Base-by-base conservation (phyloP, 2,329 filamentous ascomycete species). In the Westerdykella aurantiaca region DNA sequence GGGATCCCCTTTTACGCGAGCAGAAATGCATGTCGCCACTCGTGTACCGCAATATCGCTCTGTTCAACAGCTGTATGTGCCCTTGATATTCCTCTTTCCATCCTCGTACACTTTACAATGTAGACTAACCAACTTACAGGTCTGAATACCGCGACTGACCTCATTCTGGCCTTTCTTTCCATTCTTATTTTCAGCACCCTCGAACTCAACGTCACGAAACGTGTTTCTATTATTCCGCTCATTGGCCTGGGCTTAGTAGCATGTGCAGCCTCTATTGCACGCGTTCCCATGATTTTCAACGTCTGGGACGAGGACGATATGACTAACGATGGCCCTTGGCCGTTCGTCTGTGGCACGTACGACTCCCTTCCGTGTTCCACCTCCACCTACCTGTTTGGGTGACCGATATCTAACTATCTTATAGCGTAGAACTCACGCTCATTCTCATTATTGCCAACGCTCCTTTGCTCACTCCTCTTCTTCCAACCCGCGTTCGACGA, bases 21-120 rank as follows among this genome's bases (percentile, higher is more conserved):
- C 22, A n/a, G 18, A 42, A 34, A 9, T 54, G 53, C 37, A 53
- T 56, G 41, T 48, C 38, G 63, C 68, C 3, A 63, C 59, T n/a
- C 70, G 66, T 64, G 1, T 74, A 69, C 45, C 64, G 55, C n/a
- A 58, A 60, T n/a, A 66, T 75, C 33, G 69, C 67, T n/a, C 48
- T 76, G 31, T 66, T 68, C 44, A 72, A 74, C 55, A 70, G 67
- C 49, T 55, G 67, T 68, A 49, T 48, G 56, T 45, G 46, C 5
- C 10, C 5, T 9, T 11, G 4, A 17, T 31, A 14, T 16, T 11
- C 16, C 12, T 9, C 12, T 3, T 34, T 6, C 43, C 43, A 21
- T 21, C 25, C 25, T 7, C 25, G 11, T 29, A 10, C 25, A 12
- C 11, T 9, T 12, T 12, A 29, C 25, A 29, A 4, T 29, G 7